A percentile compares a stretch with the other conserved stretches of the same genome.
These are phyloP conservation scores for Citrus hindsii DNA, from an alignment of 345 rosid species.

Conservation along the genomic window DNA sequence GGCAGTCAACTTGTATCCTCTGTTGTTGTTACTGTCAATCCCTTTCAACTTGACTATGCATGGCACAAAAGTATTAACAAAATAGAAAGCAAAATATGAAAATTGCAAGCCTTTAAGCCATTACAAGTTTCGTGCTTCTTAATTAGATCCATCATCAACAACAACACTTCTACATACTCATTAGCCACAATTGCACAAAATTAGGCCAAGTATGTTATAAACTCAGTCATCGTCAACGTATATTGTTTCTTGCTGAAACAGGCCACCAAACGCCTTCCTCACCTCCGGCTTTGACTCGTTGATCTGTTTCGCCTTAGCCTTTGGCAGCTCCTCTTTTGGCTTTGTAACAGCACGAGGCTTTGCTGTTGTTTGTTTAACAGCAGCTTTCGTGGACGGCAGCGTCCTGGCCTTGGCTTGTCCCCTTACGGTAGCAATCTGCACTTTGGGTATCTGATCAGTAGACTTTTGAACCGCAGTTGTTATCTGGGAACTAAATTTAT, in stretches of 20 bases:
- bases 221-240: conserved; percentile 70
- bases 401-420: conserved; percentile 84
- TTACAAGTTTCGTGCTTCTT: neutral
- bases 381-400: conserved; percentile 59
- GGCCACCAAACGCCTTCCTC: conserved; percentile 82
- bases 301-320: conserved; percentile 28
- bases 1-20: neutral
- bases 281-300: conserved; percentile 52
- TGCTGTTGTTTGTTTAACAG: conserved; percentile 33
- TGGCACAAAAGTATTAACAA: neutral
- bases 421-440: conserved; percentile 78
- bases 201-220: neutral
- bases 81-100: neutral
- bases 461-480: conserved; percentile 46
- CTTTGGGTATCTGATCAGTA: conserved; percentile 33
- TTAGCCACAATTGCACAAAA: conserved; percentile 9
- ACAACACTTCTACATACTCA: neutral
- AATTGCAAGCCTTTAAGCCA: neutral
- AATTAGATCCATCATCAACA: neutral
- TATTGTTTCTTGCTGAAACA: conserved; percentile 89
- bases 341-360: conserved; percentile 19
- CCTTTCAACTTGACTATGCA: neutral
- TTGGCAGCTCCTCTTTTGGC: conserved; percentile 21
- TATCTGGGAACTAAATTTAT: conserved; percentile 63
- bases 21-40: neutral